phyloP scores from a whole-genome alignment of 2,329 filamentous ascomycete genomes.

The Fusarium praegraminearum region DNA sequence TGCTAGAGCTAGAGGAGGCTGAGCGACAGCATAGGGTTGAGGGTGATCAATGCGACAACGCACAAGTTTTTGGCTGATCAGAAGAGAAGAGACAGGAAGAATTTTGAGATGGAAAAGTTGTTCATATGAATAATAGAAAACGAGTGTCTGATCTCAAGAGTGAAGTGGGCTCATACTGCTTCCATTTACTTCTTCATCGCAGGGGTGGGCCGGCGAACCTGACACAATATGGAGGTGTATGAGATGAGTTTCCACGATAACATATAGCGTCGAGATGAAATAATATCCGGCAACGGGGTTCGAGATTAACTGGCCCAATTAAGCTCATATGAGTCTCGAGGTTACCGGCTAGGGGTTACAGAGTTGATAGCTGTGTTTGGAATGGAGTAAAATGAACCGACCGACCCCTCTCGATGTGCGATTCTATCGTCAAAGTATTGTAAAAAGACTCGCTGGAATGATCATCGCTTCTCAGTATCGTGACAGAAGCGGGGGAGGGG shows the following conservation, averaged over 20 bases:
- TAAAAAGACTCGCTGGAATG: conserved; percentile 12
- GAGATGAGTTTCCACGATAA: conserved; percentile 25
- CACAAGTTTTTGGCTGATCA: conserved; percentile 48
- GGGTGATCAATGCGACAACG: conserved; percentile 60
- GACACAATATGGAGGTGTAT: conserved; percentile 18
- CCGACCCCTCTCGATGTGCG: conserved; percentile 1
- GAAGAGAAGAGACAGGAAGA: conserved; percentile 9
- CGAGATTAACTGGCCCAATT: conserved; percentile 36
- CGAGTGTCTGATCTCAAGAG: background rate
- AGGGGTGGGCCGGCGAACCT: conserved; percentile 7
- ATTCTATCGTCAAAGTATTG: conserved; percentile 27
- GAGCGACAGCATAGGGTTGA: conserved; percentile 72
- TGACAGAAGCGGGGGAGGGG: background rate
- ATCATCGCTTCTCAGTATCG: conserved; percentile 10
- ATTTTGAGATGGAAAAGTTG: conserved; percentile 7
- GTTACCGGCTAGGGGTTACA: conserved; percentile 24
- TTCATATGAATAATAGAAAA: conserved; percentile 10
- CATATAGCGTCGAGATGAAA: conserved; percentile 9
- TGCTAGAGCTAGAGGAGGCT: conserved; percentile 73
- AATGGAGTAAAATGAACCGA: conserved; percentile 20
- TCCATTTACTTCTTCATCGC: conserved; percentile 22
- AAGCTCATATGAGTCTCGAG: conserved; percentile 33
- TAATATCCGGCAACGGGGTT: conserved; percentile 13
- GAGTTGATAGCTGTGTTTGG: conserved; percentile 11
- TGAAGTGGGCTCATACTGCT: conserved; percentile 13